Evolutionary conservation across 78 protist genomes (phyloP).

Genomic region (Speleostelium caveatum): DNA sequence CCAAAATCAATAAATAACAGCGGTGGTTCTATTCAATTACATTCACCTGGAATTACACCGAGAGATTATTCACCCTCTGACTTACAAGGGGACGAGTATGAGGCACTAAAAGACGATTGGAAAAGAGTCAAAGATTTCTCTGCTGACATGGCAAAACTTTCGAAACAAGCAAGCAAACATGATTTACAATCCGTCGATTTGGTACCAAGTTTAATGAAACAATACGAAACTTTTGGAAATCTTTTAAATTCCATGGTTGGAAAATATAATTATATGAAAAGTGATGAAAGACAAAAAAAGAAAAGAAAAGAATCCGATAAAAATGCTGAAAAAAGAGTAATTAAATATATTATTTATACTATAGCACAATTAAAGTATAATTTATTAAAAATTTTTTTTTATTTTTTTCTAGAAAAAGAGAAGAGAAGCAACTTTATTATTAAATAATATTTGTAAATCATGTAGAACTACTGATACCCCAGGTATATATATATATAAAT

Average conservation of each 20-base stretch:
- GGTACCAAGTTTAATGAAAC: background rate
- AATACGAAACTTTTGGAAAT: conserved; percentile 5
- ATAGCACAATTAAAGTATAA: background rate
- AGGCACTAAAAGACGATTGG: conserved; percentile 26
- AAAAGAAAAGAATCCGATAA: conserved; percentile 57
- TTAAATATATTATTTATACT: background rate
- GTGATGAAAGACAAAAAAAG: conserved; percentile 63
- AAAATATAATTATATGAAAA: conserved; percentile 13
- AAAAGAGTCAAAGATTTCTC: conserved; percentile 24
- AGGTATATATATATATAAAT: no score
- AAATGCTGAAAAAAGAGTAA: conserved; percentile 75
- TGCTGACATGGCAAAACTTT: conserved; percentile 22
- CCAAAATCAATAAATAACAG: no score
- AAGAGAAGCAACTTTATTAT: conserved; percentile 70
- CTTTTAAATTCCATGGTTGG: conserved; percentile 8
- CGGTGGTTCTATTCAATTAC: no score
- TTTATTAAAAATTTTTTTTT: background rate
- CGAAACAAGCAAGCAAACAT: conserved; percentile 43
- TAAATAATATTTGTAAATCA: conserved; percentile 56
- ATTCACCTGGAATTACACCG: no score
- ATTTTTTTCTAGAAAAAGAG: conserved; percentile 47
- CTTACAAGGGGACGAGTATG: conserved; percentile 17
- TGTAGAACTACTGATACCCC: conserved; percentile 81
- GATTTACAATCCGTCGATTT: conserved; percentile 47
- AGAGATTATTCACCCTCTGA: no score